Percentiles rank a stretch among this genome's conserved stretches.
phyloP scores from a whole-genome alignment of 2,329 filamentous ascomycete genomes.

The Ceratocystis huliohia region DNA sequence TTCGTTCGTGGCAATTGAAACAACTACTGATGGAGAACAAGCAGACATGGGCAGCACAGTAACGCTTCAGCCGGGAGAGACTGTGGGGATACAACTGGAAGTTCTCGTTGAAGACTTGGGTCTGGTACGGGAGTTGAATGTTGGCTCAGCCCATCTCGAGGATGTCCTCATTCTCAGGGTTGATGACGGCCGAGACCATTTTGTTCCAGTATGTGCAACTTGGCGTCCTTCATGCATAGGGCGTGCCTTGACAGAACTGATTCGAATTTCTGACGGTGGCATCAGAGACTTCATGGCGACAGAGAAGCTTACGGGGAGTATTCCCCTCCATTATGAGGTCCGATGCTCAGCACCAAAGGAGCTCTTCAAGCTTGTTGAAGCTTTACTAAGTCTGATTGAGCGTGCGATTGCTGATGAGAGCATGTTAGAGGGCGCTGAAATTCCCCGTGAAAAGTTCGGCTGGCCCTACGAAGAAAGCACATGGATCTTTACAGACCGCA shows the following conservation, averaged over 20 bases:
- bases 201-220: conserved; percentile 63
- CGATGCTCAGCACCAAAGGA: conserved; percentile 76
- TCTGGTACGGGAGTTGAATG: conserved; percentile 59
- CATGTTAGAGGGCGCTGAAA: conserved; percentile 43
- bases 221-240: conserved; percentile 80
- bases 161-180: conserved; percentile 83
- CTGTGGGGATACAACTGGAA: conserved; percentile 56
- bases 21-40: conserved; percentile 28
- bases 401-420: conserved; percentile 47
- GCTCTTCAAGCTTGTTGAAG: conserved; percentile 77
- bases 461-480: conserved; percentile 46
- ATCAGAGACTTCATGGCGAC: conserved; percentile 43
- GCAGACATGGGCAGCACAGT: conserved; percentile 37
- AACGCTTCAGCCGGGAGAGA: conserved; percentile 72
- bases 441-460: conserved; percentile 40
- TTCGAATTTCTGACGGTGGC: conserved; percentile 71
- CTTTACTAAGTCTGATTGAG: conserved; percentile 48
- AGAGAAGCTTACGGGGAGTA: conserved; percentile 35
- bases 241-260: conserved; percentile 75
- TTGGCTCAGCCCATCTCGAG: conserved; percentile 53
- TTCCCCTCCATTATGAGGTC: conserved; percentile 44
- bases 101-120: conserved; percentile 51
- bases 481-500: conserved; percentile 25
- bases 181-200: conserved; percentile 74
- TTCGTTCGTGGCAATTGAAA: conserved; percentile 41